Conservation (phyloP, 306 rosid genomes). For the Coriaria nepalensis region DNA sequence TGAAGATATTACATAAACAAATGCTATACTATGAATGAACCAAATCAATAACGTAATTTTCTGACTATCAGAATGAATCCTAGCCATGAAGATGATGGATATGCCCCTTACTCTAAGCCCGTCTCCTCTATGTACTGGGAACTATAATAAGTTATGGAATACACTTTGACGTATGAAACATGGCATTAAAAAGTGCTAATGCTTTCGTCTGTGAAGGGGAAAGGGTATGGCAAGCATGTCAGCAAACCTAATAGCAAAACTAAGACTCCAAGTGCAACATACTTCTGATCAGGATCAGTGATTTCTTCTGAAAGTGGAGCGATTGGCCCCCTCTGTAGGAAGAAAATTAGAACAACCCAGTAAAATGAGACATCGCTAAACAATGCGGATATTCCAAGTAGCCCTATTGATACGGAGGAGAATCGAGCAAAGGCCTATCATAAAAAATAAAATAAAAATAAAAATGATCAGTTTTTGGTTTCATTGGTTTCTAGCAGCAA, state of each 20-base stretch:
- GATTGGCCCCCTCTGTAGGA: constrained; percentile 91
- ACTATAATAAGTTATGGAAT: too few species aligned
- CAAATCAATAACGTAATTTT: too few species aligned
- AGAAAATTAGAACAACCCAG: constrained; percentile 86
- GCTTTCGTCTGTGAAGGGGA: constrained; percentile 62
- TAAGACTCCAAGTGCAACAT: constrained; percentile 58
- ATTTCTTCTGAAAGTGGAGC: constrained; percentile 92
- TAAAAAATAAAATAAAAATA: too few species aligned
- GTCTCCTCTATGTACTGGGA: too few species aligned
- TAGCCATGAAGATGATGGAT: too few species aligned
- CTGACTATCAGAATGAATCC: too few species aligned
- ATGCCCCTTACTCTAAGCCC: too few species aligned
- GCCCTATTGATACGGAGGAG: constrained; percentile 56
- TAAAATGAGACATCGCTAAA: constrained; percentile 87
- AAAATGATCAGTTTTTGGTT: too few species aligned
- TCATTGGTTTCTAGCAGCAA: constrained; percentile 1
- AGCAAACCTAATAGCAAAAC: constrained; percentile 84
- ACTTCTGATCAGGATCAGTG: constrained; percentile 67
- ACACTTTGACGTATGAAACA: not conserved
- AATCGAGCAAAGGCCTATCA: constrained; percentile 72
- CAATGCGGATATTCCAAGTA: constrained; percentile 69
- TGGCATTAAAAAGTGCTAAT: constrained; percentile 36
- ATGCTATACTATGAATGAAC: too few species aligned
- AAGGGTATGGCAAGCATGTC: constrained; percentile 91
- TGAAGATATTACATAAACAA: too few species aligned